Evolutionary conservation across 441 rosid species (phyloP).

Genomic region (Cnidoscolus chayamansa): DNA sequence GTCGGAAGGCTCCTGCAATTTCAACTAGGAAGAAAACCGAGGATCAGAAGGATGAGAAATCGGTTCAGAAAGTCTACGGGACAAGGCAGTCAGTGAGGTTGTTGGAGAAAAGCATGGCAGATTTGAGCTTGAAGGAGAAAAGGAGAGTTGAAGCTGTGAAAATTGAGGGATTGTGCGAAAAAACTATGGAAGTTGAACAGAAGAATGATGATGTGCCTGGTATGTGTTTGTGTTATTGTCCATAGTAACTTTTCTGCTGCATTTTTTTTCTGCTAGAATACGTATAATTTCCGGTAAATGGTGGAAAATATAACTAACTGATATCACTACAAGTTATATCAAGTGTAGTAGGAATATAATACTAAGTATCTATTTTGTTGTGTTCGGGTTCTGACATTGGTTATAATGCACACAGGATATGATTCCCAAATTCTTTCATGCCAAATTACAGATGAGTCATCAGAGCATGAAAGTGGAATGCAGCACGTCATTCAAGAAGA

Average conservation of each 20-base stretch:
- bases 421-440: slow-evolving; percentile 19
- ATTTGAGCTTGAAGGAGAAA: slow-evolving; percentile 50
- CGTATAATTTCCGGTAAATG: not conserved
- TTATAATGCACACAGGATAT: slow-evolving; percentile 30
- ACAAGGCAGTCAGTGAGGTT: slow-evolving; percentile 70
- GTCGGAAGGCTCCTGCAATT: slow-evolving; percentile 34
- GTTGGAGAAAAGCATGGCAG: slow-evolving; percentile 56
- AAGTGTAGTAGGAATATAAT: not conserved
- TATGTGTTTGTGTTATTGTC: slow-evolving; percentile 25
- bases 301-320: not conserved
- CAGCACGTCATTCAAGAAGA: slow-evolving; percentile 17
- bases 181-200: slow-evolving; percentile 25
- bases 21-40: slow-evolving; percentile 30
- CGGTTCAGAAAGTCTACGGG: slow-evolving; percentile 45
- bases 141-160: slow-evolving; percentile 28
- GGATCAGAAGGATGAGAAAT: slow-evolving; percentile 26
- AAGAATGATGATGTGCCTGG: slow-evolving; percentile 29
- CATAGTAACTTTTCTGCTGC: not conserved
- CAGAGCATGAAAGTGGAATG: slow-evolving; percentile 21
- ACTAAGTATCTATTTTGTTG: not conserved
- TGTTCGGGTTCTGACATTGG: slow-evolving; percentile 4
- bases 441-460: slow-evolving; percentile 29
- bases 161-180: slow-evolving; percentile 24
- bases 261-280: not conserved
- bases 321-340: not conserved